Percentiles rank a stretch among this genome's conserved stretches.
phyloP scores from a whole-genome alignment of 345 rosid genomes.

The Crucihimalaya himalaica region DNA sequence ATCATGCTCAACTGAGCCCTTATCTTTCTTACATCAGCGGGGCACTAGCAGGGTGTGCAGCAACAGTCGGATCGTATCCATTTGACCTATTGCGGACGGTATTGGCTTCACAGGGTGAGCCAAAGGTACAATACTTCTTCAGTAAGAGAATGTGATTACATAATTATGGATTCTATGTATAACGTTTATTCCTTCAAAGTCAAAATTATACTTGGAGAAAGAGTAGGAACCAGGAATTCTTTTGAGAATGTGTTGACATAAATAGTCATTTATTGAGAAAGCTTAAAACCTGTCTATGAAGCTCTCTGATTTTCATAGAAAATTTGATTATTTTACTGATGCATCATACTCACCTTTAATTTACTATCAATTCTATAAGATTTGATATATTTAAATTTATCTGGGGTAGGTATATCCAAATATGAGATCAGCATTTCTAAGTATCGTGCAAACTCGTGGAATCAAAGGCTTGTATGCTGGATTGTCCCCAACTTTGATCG shows the following conservation, averaged over 20 bases:
- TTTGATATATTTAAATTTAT: neutral
- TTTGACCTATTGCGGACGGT: conserved; percentile 22
- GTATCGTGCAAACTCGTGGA: conserved; percentile 12
- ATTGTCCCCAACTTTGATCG: conserved; percentile 2
- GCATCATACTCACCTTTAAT: no score
- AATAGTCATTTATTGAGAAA: neutral
- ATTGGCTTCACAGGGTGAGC: conserved; percentile 25
- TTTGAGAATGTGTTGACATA: neutral
- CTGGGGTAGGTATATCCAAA: conserved; percentile 1
- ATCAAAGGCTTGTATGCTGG: conserved; percentile 20
- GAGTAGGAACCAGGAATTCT: neutral
- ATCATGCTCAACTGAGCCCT: conserved; percentile 15
- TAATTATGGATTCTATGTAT: neutral
- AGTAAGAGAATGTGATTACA: neutral
- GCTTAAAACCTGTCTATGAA: neutral
- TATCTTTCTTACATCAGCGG: conserved; percentile 21
- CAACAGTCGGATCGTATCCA: conserved; percentile 1
- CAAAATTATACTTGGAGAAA: neutral
- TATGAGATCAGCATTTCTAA: neutral
- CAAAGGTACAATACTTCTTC: conserved; percentile 3
- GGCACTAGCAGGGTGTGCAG: conserved; percentile 20
- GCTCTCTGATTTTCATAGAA: neutral
- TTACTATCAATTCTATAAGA: neutral
- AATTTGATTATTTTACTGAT: neutral
- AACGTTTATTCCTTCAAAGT: neutral